Base-by-base conservation (phyloP, 768 basidiomycete species). In the Mycena kentingensis region DNA sequence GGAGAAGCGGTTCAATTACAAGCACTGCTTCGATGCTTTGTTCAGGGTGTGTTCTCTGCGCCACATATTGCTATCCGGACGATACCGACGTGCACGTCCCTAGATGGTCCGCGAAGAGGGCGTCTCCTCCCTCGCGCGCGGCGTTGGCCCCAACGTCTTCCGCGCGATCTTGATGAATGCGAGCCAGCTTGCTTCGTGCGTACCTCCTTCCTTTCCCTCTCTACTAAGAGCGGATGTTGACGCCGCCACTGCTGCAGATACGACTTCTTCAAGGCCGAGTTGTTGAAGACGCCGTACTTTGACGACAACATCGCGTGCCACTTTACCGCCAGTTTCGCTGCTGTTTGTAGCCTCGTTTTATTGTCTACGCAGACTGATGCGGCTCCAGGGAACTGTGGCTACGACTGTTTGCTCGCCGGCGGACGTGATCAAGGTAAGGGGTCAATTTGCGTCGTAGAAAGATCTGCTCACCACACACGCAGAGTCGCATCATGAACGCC, bases 21-120 rank as follows among this genome's bases (percentile, higher is more conserved):
- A 90, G 73, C 80, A 95, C 67, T 89, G 87, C 59, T 82, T 95
- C 48, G 92, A 95, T 72, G 93, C 92, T 0, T 73, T 96, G 13
- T 90, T 84, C 73, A 75, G 91, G 47, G 90, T 92, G 66, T 79
- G 4, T 10, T 15, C 46, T 32, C 49, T 52, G 53, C 51, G 25
- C 48, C 49, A 42, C 44, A 31, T 49, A 13, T 24, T 47, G 36
- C 43, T 25, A 25, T 37, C 5, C 32, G 57, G 31, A 55, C 25
- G n/a, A n/a, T 35, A 36, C 26, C 57, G 42, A 37, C 46, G 16
- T 29, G 41, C 27, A 47, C 31, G 21, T 28, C 16, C 41, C 16
- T 59, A 90, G 86, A 95, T 96, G 90, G 82, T 93, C 11, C 79
- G 84, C 1, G 92, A 95, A 67, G 93, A 96, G 70, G 93, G 93